Conservation (phyloP, 371 early-diverging fungal species). For the Mucor circinelloides region DNA sequence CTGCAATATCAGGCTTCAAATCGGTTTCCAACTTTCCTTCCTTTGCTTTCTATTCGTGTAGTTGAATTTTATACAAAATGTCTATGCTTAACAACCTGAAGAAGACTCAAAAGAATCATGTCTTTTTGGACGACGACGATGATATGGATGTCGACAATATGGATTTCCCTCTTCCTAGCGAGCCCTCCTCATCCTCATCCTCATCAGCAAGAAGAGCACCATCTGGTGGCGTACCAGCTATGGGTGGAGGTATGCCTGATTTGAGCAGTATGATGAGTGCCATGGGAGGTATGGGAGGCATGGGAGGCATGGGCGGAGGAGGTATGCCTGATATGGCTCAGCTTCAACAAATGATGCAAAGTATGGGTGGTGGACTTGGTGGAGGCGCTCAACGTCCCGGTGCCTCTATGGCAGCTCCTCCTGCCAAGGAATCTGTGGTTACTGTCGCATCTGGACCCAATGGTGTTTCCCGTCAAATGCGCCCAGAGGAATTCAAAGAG, state of each 20-base stretch:
- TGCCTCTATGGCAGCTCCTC: background rate
- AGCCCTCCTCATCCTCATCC: slow-evolving; percentile 19
- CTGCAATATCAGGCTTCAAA: background rate
- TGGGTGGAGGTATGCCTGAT: slow-evolving; percentile 33
- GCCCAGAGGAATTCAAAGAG: slow-evolving; percentile 47
- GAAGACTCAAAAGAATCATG: slow-evolving; percentile 39
- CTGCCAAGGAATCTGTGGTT: slow-evolving; percentile 15
- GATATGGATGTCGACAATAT: slow-evolving; percentile 68
- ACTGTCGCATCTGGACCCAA: slow-evolving; percentile 41
- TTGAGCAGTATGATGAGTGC: slow-evolving; percentile 34
- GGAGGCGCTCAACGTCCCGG: slow-evolving; percentile 3
- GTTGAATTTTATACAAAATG: slow-evolving; percentile 17
- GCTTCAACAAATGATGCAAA: slow-evolving; percentile 36
- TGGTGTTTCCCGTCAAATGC: slow-evolving; percentile 34
- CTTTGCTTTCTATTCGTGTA: slow-evolving; percentile 2
- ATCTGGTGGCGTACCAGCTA: slow-evolving; percentile 1
- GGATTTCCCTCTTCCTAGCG: slow-evolving; percentile 66
- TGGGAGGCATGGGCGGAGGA: slow-evolving; percentile 11
- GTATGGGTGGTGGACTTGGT: slow-evolving; percentile 12
- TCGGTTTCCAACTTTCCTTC: background rate
- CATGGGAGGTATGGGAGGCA: slow-evolving; percentile 24
- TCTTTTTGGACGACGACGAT: slow-evolving; percentile 52
- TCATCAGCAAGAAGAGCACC: background rate
- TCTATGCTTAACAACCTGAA: slow-evolving; percentile 52
- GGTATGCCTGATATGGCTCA: slow-evolving; percentile 33